These are phyloP conservation scores for Trichomonascaceae sp. DNA, from an alignment of 1,139 yeast genomes.

Conservation along the genomic window DNA sequence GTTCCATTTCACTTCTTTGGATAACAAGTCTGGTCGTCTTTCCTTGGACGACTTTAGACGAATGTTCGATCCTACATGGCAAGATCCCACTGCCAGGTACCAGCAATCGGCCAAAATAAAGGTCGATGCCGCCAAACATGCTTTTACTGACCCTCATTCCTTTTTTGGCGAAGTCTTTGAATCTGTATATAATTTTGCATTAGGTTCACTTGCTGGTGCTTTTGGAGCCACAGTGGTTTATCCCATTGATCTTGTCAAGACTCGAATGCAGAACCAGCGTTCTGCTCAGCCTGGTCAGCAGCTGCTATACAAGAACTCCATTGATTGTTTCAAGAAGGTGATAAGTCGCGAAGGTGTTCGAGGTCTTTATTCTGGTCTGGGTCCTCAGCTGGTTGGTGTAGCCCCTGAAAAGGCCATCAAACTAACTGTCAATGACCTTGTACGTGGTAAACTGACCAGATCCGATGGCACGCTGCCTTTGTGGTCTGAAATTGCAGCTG, in stretches of 20 bases:
- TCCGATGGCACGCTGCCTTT: constrained; percentile 52
- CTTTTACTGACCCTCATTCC: constrained; percentile 33
- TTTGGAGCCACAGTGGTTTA: constrained; percentile 98
- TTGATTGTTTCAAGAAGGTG: constrained; percentile 82
- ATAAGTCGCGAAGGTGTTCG: constrained; percentile 68
- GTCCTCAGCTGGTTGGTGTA: constrained; percentile 92
- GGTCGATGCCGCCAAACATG: constrained; percentile 39
- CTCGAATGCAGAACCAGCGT: constrained; percentile 96
- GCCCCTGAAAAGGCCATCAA: constrained; percentile 99
- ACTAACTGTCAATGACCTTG: constrained; percentile 85
- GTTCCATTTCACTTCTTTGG: constrained; percentile 39
- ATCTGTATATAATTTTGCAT: constrained; percentile 77
- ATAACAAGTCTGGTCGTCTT: constrained; percentile 33
- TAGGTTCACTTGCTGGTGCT: constrained; percentile 96
- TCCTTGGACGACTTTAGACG: constrained; percentile 36
- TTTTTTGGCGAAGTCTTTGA: constrained; percentile 54
- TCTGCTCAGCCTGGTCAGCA: constrained; percentile 48
- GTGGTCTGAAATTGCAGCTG: constrained; percentile 75
- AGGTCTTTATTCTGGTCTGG: constrained; percentile 91
- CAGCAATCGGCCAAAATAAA: constrained; percentile 30
- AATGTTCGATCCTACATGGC: constrained; percentile 43
- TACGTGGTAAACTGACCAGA: constrained; percentile 66
- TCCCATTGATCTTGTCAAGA: constrained; percentile 93
- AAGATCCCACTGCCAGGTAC: constrained; percentile 34
- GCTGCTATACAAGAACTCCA: constrained; percentile 63